Percentiles rank a stretch among this genome's conserved stretches.
These are phyloP conservation scores for Chytridium lagenaria DNA, from an alignment of 371 early-diverging fungal species.

Conservation along the genomic window DNA sequence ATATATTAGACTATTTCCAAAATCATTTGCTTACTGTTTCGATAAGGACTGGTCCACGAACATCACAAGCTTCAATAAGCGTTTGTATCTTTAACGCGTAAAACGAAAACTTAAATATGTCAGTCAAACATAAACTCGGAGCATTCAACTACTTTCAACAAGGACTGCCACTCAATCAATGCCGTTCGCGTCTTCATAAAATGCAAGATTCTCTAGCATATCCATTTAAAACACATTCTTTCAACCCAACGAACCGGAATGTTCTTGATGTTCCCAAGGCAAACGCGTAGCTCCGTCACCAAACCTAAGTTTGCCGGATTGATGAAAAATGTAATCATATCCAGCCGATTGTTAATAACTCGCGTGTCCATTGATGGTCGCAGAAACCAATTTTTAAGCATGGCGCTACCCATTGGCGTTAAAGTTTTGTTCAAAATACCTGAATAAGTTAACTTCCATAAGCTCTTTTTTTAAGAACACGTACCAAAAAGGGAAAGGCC, in stretches of 20 bases:
- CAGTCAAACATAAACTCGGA: no score
- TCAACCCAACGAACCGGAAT: no score
- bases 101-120: constrained; percentile 62
- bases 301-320: constrained; percentile 44
- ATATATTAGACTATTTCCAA: neutral
- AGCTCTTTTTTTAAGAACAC: no score
- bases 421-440: constrained; percentile 68
- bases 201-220: constrained; percentile 59
- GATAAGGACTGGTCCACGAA: neutral
- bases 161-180: constrained; percentile 70
- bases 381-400: constrained; percentile 73
- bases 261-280: constrained; percentile 67
- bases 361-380: constrained; percentile 62
- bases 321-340: constrained; percentile 60
- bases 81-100: constrained; percentile 60
- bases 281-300: constrained; percentile 46
- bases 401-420: constrained; percentile 62
- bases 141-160: constrained; percentile 77
- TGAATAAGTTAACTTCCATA: no score
- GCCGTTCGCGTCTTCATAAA: constrained; percentile 60
- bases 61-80: constrained; percentile 16
- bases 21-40: neutral
- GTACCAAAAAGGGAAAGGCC: constrained; percentile 73
- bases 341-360: constrained; percentile 60
- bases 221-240: no score